Evolutionary conservation across 305 asterid species (phyloP).

Genomic region (Fraxinus velutina): DNA sequence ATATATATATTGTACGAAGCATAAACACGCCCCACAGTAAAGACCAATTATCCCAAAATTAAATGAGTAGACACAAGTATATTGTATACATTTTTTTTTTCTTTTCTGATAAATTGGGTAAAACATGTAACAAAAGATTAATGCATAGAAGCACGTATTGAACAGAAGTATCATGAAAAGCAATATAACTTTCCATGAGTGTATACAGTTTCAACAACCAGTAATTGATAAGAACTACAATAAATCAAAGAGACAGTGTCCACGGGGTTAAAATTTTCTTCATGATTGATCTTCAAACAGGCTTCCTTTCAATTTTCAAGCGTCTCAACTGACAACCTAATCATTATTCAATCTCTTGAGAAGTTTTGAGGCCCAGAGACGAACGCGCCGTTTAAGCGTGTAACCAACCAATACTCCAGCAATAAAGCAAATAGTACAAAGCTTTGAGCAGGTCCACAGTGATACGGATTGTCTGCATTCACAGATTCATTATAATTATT

Average conservation of each 20-base stretch:
- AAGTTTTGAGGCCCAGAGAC: conserved; percentile 66
- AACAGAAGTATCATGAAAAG: not conserved
- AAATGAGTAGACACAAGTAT: not conserved
- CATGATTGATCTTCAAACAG: not conserved
- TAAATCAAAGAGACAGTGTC: conserved; percentile 6
- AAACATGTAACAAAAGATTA: not conserved
- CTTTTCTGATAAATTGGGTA: not conserved
- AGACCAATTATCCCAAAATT: not conserved
- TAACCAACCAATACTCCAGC: conserved; percentile 74
- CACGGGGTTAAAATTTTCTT: not conserved
- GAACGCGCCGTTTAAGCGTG: conserved; percentile 71
- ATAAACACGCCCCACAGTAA: not conserved
- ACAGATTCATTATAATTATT: conserved; percentile 12
- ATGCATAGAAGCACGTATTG: not conserved
- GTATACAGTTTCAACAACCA: not conserved
- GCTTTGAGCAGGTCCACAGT: conserved; percentile 71
- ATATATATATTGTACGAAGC: not conserved
- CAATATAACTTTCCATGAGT: not conserved
- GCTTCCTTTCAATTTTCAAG: not conserved
- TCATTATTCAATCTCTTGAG: conserved; percentile 61
- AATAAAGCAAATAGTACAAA: conserved; percentile 67
- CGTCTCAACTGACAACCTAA: conserved; percentile 24
- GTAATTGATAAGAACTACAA: not conserved
- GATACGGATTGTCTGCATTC: conserved; percentile 57
- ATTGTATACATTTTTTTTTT: too few relatives aligned